phyloP scores from a whole-genome alignment of 306 rosid genomes.

The Cicer judaicum region DNA sequence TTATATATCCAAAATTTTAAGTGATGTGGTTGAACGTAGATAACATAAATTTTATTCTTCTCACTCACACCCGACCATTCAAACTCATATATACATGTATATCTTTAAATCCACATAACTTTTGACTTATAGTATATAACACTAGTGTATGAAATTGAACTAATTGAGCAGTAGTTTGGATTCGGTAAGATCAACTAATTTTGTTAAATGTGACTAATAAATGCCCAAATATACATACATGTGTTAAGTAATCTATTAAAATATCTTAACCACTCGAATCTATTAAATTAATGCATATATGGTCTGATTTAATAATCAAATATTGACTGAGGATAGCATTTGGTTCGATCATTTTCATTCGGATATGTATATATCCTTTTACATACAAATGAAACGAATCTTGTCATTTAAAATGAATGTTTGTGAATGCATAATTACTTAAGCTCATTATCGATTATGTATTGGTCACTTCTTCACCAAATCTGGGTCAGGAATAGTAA shows the following conservation, averaged over 20 bases:
- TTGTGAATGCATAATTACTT: not conserved
- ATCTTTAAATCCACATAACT: too few species aligned
- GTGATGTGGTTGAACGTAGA: too few species aligned
- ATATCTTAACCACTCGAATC: not conserved
- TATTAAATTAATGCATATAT: not conserved
- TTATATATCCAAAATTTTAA: too few species aligned
- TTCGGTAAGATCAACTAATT: too few species aligned
- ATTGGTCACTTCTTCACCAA: conserved; percentile 15
- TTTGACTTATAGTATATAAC: too few species aligned
- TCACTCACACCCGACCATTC: too few species aligned
- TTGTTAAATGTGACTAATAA: too few species aligned
- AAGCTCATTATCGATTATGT: not conserved
- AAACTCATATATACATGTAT: too few species aligned
- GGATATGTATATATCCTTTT: not conserved
- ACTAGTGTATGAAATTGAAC: too few species aligned
- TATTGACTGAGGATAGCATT: not conserved
- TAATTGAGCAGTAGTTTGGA: too few species aligned
- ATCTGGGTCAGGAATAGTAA: not conserved
- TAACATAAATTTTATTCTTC: too few species aligned
- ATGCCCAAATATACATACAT: too few species aligned
- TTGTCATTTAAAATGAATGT: not conserved
- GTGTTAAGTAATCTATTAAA: not conserved
- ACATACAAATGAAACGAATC: not conserved
- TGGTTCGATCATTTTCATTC: not conserved
- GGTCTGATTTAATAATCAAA: not conserved